Evolutionary conservation across 2,329 filamentous ascomycete genomes (phyloP), one percentile per base, ranked within the genome.

Genomic region (Aspergillus clavatus): DNA sequence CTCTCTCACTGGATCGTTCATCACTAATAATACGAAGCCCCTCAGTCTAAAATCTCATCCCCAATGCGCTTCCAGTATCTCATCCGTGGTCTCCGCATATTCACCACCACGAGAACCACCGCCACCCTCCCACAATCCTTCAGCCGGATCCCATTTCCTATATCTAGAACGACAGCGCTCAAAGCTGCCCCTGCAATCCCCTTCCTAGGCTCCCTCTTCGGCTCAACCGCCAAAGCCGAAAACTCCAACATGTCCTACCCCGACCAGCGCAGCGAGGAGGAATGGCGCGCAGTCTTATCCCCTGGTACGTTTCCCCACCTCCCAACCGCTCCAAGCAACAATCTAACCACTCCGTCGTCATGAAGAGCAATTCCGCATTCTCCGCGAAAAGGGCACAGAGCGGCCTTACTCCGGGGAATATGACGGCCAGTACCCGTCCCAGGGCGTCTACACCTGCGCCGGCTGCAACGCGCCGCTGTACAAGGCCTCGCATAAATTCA

Each of bases 361-460:
- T n/a, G n/a, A n/a, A 95, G 91, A 96, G 62, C 93, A 98, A 78
- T 98, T 97, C 76, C 87, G 88, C 54, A 80, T 98, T 63, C 82
- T 98, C 44, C 86, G 93, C 52, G 75, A 94, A 67, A 91, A 96
- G 68, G 93, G 90, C 59, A 98, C 93, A 37, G 94, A 98, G 67
- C 71, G 80, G 2, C 81, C 91, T 12, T 83, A 81, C 56, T 83
- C 84, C 5, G 90, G 91, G 60, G 81, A 85, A 67, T 96, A 86
- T 67, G 85, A 98, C 74, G 89, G 91, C 67, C 89, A 96, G 75
- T 79, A 83, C 64, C 83, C 89, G 1, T 69, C 77, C 0, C 63
- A 78, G 4, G 94, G 93, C 46, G 80, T 89, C 43, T 98, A 97
- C 73, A 83, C 78, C 37, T 98, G 93, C 70, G 87, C 87, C 14